Evolutionary conservation across 1,139 yeast species (phyloP).

Genomic region (Saccharomyces hybrid): DNA sequence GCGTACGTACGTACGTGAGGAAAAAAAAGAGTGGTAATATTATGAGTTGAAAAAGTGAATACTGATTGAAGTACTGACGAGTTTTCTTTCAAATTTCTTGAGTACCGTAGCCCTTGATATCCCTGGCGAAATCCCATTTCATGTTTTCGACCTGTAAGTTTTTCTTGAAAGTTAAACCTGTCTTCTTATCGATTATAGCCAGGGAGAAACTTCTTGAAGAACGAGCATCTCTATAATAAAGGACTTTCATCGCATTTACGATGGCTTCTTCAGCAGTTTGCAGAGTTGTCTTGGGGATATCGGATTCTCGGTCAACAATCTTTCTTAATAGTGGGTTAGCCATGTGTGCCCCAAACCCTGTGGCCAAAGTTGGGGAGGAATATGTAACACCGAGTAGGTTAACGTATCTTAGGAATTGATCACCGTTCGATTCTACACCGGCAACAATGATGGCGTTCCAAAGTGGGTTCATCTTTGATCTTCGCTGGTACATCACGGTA

Average conservation of each 20-base stretch:
- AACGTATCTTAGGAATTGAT: slow-evolving; percentile 73
- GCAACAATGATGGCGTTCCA: slow-evolving; percentile 95
- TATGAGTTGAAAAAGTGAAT: not conserved
- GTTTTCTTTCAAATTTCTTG: slow-evolving; percentile 34
- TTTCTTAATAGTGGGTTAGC: slow-evolving; percentile 89
- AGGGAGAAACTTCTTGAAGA: slow-evolving; percentile 78
- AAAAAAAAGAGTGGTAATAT: not conserved
- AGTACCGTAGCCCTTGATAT: slow-evolving; percentile 85
- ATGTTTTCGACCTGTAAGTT: slow-evolving; percentile 58
- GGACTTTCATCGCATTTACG: slow-evolving; percentile 84
- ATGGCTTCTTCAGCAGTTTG: slow-evolving; percentile 69
- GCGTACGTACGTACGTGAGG: not conserved
- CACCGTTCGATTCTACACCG: slow-evolving; percentile 62
- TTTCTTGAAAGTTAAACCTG: slow-evolving; percentile 58
- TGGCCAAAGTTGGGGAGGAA: slow-evolving; percentile 81
- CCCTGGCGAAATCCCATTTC: slow-evolving; percentile 89
- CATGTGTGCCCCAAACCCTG: slow-evolving; percentile 94
- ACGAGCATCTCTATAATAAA: slow-evolving; percentile 94
- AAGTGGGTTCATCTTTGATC: slow-evolving; percentile 89
- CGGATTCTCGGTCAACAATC: slow-evolving; percentile 71
- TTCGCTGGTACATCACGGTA: slow-evolving; percentile 74
- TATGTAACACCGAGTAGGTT: slow-evolving; percentile 89
- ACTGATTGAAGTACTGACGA: not conserved
- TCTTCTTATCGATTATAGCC: slow-evolving; percentile 62
- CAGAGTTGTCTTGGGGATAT: slow-evolving; percentile 56